Evolutionary conservation across 2,329 filamentous ascomycete species (phyloP).

Genomic region (Neofusicoccum parvum): DNA sequence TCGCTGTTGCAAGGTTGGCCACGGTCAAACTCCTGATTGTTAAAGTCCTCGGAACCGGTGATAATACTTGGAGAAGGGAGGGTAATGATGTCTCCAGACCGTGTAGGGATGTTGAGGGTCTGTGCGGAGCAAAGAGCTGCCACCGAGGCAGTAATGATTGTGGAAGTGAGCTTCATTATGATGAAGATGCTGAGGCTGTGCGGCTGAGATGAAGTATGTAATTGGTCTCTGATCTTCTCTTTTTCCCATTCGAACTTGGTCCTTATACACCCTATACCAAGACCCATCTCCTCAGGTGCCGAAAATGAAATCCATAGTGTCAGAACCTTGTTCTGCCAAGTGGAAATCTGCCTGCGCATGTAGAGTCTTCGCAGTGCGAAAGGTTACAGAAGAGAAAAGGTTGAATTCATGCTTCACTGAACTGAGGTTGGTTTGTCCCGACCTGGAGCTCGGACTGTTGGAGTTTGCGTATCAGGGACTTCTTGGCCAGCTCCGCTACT

Average conservation of each 20-base stretch:
- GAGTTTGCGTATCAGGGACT: neutral
- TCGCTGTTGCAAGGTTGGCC: slow-evolving; percentile 3
- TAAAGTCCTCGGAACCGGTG: neutral
- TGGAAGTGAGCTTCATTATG: neutral
- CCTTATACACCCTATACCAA: neutral
- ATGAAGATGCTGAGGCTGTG: too few relatives aligned
- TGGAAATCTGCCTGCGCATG: neutral
- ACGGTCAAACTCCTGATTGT: slow-evolving; percentile 1
- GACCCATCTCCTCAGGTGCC: neutral
- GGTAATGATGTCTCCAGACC: neutral
- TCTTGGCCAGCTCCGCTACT: neutral
- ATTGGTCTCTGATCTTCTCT: neutral
- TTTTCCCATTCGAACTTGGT: neutral
- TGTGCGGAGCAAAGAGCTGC: neutral
- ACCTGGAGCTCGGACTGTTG: neutral
- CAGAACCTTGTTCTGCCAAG: neutral
- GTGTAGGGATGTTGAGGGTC: neutral
- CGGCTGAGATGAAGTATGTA: neutral
- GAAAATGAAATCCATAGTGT: neutral
- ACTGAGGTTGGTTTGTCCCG: neutral
- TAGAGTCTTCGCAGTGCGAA: neutral
- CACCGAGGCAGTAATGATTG: neutral
- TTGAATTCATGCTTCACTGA: neutral
- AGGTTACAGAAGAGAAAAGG: neutral
- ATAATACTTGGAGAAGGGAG: neutral